Evolutionary conservation across 1,284 basidiomycete genomes (phyloP).

Genomic region (Melampsora abietis-canadensis): DNA sequence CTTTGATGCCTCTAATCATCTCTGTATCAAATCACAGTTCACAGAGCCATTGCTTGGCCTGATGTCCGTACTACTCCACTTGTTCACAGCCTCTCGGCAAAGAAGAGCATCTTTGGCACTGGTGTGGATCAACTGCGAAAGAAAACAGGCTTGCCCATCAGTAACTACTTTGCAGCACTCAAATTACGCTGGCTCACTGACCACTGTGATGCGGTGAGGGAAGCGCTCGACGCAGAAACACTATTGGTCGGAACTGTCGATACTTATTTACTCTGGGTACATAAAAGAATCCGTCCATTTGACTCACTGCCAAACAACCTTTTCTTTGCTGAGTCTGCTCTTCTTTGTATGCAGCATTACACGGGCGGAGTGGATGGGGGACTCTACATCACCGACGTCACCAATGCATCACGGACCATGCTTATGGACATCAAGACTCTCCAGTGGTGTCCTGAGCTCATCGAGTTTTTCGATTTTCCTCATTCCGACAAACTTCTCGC

Average conservation of each 20-base stretch:
- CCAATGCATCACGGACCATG: constrained; percentile 93
- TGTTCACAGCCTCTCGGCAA: constrained; percentile 61
- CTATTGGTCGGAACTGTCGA: constrained; percentile 92
- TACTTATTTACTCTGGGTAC: constrained; percentile 87
- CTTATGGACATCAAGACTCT: constrained; percentile 79
- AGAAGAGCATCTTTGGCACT: constrained; percentile 46
- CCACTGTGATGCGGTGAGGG: constrained; percentile 71
- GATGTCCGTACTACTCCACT: constrained; percentile 83
- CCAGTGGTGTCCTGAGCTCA: constrained; percentile 75
- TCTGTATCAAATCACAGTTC: background rate
- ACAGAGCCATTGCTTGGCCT: constrained; percentile 84
- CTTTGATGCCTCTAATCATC: background rate
- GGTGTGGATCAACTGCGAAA: constrained; percentile 68
- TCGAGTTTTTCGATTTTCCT: constrained; percentile 76
- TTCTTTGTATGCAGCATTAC: constrained; percentile 63
- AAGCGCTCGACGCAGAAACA: constrained; percentile 76
- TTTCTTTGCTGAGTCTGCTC: background rate
- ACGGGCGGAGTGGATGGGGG: constrained; percentile 64
- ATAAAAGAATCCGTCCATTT: constrained; percentile 50
- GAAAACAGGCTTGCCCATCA: constrained; percentile 74
- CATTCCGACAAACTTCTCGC: constrained; percentile 3
- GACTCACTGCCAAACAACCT: too few relatives aligned
- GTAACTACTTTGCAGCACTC: constrained; percentile 57
- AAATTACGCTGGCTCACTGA: constrained; percentile 97
- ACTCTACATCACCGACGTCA: constrained; percentile 89